phyloP scores from a whole-genome alignment of 2,329 filamentous ascomycete species.

The Cercospora citrullina region DNA sequence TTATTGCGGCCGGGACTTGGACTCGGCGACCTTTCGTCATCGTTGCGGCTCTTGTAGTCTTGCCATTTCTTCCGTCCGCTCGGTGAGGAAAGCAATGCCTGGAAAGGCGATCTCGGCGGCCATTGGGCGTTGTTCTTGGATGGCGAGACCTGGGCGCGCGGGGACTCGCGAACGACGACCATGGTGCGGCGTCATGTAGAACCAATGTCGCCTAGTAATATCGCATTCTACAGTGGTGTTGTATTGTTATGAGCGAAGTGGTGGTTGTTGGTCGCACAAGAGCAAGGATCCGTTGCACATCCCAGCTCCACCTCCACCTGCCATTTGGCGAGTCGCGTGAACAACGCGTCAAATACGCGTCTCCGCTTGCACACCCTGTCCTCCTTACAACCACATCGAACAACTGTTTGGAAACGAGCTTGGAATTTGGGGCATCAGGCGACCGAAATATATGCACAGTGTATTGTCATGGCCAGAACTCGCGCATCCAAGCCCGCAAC shows the following conservation, averaged over 20 bases:
- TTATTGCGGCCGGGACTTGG: conserved; percentile 55
- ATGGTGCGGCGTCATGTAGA: conserved; percentile 21
- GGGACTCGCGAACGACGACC: conserved; percentile 52
- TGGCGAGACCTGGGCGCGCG: conserved; percentile 46
- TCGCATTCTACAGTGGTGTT: conserved; percentile 5
- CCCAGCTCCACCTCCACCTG: neutral
- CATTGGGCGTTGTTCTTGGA: conserved; percentile 51
- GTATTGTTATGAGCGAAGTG: conserved; percentile 13
- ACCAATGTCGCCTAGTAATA: conserved; percentile 1
- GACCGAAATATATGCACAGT: neutral
- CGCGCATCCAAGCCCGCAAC: conserved; percentile 33
- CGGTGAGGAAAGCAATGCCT: conserved; percentile 68
- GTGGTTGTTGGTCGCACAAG: conserved; percentile 8
- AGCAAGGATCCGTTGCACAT: conserved; percentile 16
- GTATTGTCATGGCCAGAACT: conserved; percentile 30
- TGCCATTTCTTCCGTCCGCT: conserved; percentile 75
- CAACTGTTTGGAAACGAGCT: neutral
- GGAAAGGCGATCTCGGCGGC: conserved; percentile 64
- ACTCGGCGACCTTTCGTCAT: conserved; percentile 45
- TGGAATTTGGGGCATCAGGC: neutral
- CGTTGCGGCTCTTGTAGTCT: conserved; percentile 60
- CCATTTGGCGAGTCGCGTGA: conserved; percentile 13
- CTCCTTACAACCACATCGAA: neutral
- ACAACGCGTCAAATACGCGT: conserved; percentile 17
- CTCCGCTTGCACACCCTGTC: conserved; percentile 2